Evolutionary conservation across 2,329 filamentous ascomycete species (phyloP).

Genomic region (Alternaria ventricosa): DNA sequence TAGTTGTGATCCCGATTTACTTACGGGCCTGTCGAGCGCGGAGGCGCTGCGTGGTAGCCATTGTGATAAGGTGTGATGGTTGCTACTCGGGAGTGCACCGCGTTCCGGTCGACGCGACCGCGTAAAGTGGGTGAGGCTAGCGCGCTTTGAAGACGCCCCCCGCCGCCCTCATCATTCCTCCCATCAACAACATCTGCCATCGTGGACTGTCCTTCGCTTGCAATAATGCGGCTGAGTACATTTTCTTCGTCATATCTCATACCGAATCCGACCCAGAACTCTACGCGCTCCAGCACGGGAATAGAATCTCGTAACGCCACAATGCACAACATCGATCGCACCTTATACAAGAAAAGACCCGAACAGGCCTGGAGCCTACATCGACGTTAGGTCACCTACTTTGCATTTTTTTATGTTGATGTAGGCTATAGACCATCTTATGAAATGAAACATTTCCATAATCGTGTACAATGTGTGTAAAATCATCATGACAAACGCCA

Average conservation of each 20-base stretch:
- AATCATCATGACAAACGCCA: conserved; percentile 10
- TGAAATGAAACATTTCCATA: neutral
- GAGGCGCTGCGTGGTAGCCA: conserved; percentile 25
- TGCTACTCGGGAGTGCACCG: conserved; percentile 6
- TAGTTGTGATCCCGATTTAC: neutral
- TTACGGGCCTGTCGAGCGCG: conserved; percentile 44
- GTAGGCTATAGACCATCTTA: neutral
- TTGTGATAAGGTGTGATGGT: conserved; percentile 8
- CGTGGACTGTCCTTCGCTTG: neutral
- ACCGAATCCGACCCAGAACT: neutral
- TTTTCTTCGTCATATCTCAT: neutral
- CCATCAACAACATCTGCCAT: neutral
- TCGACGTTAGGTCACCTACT: neutral
- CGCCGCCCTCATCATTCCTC: neutral
- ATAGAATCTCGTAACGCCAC: neutral
- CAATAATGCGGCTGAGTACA: neutral
- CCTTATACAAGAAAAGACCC: neutral
- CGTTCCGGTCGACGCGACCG: conserved; percentile 11
- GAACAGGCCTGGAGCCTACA: neutral
- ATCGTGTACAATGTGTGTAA: neutral
- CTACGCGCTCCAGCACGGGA: neutral
- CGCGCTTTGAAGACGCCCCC: conserved; percentile 10
- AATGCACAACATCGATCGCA: neutral
- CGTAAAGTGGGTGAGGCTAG: conserved; percentile 14
- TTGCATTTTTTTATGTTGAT: neutral